Evolutionary conservation across 2,329 filamentous ascomycete genomes (phyloP).

Genomic region (Metarhizium anisopliae): DNA sequence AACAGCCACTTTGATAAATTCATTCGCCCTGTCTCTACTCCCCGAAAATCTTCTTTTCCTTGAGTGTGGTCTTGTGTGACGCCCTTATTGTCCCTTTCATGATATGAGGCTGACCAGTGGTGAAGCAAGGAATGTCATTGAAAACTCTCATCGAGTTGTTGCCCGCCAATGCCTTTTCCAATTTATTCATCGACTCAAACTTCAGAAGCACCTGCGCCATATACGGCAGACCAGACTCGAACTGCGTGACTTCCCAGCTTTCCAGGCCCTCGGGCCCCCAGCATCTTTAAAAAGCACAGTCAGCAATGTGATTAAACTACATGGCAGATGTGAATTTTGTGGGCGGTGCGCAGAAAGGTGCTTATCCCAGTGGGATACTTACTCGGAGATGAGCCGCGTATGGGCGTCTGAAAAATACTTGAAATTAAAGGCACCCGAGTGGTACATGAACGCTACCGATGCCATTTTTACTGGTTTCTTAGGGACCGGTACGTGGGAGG

Average conservation of each 20-base stretch:
- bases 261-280: background rate
- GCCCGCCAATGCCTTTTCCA: background rate
- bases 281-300: background rate
- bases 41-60: constrained; percentile 2
- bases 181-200: background rate
- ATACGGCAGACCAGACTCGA: background rate
- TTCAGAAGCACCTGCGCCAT: background rate
- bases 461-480: background rate
- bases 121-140: background rate
- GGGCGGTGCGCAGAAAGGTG: too few species aligned
- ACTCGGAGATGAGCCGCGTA: background rate
- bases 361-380: background rate
- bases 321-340: too few species aligned
- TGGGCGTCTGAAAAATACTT: background rate
- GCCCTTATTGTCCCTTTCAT: background rate
- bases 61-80: background rate
- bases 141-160: background rate
- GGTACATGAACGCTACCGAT: background rate
- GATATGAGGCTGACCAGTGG: background rate
- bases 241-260: background rate
- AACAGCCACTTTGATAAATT: too few species aligned
- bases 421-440: background rate
- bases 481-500: background rate
- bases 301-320: background rate
- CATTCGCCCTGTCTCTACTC: too few species aligned